A percentile compares a stretch with the other conserved stretches of the same genome.
Evolutionary conservation across 805 yeast genomes (phyloP).

Genomic region (Saccharomycopsis olivae): DNA sequence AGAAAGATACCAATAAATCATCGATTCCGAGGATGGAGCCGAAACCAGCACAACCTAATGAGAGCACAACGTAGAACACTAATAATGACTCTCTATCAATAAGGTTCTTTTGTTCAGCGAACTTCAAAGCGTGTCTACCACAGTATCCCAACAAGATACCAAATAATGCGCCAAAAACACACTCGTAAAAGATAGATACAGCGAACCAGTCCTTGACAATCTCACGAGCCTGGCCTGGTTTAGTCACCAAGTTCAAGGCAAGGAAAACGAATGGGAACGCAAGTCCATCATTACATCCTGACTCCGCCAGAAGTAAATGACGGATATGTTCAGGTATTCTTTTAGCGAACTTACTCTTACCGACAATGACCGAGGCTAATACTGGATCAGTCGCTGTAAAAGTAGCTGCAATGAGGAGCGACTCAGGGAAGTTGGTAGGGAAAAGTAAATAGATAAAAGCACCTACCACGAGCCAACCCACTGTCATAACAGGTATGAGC

Average conservation of each 20-base stretch:
- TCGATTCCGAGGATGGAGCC: slow-evolving; percentile 85
- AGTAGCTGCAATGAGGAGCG: slow-evolving; percentile 72
- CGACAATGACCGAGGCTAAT: slow-evolving; percentile 89
- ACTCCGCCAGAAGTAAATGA: slow-evolving; percentile 72
- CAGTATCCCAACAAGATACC: slow-evolving; percentile 65
- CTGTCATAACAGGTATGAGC: slow-evolving; percentile 79
- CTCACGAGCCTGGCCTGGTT: slow-evolving; percentile 51
- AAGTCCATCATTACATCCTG: slow-evolving; percentile 92
- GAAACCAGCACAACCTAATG: slow-evolving; percentile 79
- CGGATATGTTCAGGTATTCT: slow-evolving; percentile 90
- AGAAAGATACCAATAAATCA: slow-evolving; percentile 78
- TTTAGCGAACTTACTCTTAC: slow-evolving; percentile 84
- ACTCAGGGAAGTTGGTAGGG: slow-evolving; percentile 61
- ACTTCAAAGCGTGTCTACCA: slow-evolving; percentile 61
- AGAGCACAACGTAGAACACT: slow-evolving; percentile 71
- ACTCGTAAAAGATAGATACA: slow-evolving; percentile 69
- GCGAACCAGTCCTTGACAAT: slow-evolving; percentile 75
- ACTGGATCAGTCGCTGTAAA: slow-evolving; percentile 95
- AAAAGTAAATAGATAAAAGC: slow-evolving; percentile 68
- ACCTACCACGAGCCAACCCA: slow-evolving; percentile 80
- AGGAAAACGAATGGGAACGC: slow-evolving; percentile 83
- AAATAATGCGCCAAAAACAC: slow-evolving; percentile 64
- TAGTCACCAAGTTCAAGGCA: slow-evolving; percentile 56
- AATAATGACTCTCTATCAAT: slow-evolving; percentile 85
- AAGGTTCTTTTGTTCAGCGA: slow-evolving; percentile 55